Base-by-base conservation (phyloP, 2,329 filamentous ascomycete species). In the Cladorrhinum sp. region DNA sequence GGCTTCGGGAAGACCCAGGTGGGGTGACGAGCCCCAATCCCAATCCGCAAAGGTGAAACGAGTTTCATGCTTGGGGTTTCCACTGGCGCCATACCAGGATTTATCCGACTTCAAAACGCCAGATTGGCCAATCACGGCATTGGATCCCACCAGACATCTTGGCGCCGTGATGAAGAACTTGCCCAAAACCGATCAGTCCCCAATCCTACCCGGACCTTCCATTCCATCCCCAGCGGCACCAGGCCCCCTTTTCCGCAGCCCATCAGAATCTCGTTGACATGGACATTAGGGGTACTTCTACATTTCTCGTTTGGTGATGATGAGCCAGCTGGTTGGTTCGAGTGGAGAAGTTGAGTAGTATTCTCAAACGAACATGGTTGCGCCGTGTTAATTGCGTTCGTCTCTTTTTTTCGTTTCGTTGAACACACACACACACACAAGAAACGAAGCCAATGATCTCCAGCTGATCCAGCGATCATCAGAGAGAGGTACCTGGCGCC, bases 31-130 rank as follows among this genome's bases (percentile, higher is more conserved):
- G 32, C 32, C 53, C 60, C 38, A 61, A 61, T 50, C 22, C 51
- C 57, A 54, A 59, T 55, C 29, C 25, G 12, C 6, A 25, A 29
- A 38, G 41, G 55, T 66, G 64, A 64, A 66, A 66, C 62, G 48
- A 41, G 64, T 66, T 64, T 63, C 62, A 63, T 25, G 49, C 58
- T 45, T 55, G 50, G 52, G 45, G 55, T 24, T 32, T 58, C 29
- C 57, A 55, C 48, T 45, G 53, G 29, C 24, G 38, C 27, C 10
- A 24, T 53, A 55, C 58, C 49, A 27, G 38, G 59, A 18, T 54
- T 50, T 27, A 41, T 41, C 59, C 36, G 41, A 27, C 50, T 22
- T 53, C 50, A 61, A 45, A 55, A 25, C 29, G 16, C 50, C 24
- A 24, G 23, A 25, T 27, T 24, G 20, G 7, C 63, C 63, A 65